These are phyloP conservation scores for Craspedostauros australis DNA, from an alignment of 108 stramenopile genomes.

Conservation along the genomic window DNA sequence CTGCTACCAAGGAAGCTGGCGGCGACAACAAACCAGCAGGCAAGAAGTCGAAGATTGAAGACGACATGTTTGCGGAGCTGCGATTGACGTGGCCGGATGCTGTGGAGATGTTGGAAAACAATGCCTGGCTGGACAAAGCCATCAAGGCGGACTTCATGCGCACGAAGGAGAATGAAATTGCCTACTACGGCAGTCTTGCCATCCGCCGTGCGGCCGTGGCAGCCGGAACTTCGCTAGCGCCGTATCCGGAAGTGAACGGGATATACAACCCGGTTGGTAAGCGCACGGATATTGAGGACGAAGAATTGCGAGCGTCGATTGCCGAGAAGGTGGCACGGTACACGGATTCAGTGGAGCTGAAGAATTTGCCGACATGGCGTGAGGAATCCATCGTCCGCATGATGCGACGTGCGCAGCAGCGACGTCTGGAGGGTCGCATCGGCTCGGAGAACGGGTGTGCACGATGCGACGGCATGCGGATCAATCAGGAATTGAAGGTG, in stretches of 20 bases:
- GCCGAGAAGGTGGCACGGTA: conserved; percentile 39
- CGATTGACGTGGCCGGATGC: conserved; percentile 71
- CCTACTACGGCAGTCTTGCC: conserved; percentile 74
- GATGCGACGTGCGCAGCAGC: conserved; percentile 58
- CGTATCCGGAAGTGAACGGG: conserved; percentile 31
- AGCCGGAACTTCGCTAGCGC: conserved; percentile 51
- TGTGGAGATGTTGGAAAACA: conserved; percentile 57
- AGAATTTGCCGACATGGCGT: conserved; percentile 57
- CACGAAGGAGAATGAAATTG: conserved; percentile 79
- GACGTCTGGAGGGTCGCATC: conserved; percentile 51
- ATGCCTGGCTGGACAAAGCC: conserved; percentile 46
- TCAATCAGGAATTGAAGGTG: conserved; percentile 47
- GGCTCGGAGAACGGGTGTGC: conserved; percentile 64
- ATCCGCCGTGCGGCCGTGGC: conserved; percentile 61
- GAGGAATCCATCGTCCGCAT: conserved; percentile 60
- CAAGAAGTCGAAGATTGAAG: conserved; percentile 2
- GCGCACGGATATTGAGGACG: conserved; percentile 51
- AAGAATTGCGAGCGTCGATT: conserved; percentile 40
- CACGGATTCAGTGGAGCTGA: conserved; percentile 41
- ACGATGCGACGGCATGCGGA: conserved; percentile 57
- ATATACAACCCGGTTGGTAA: conserved; percentile 37
- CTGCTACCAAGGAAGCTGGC: too few relatives aligned
- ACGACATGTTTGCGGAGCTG: conserved; percentile 54
- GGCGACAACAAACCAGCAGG: too few relatives aligned
- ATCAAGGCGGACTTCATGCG: conserved; percentile 58